phyloP scores from a whole-genome alignment of 2,329 filamentous ascomycete genomes.

The Teratosphaeriaceae sp. region DNA sequence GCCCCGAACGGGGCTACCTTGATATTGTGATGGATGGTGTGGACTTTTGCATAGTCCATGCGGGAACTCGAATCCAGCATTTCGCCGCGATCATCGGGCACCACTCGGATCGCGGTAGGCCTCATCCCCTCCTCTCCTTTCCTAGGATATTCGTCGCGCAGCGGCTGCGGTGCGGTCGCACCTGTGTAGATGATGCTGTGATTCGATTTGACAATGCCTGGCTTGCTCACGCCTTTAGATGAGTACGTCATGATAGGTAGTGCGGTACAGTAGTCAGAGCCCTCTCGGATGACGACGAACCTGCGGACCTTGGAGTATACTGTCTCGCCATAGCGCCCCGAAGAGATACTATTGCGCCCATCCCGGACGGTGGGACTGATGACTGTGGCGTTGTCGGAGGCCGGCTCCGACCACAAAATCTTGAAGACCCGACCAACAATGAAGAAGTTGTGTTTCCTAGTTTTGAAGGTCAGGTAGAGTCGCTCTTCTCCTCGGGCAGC shows the following conservation, averaged over 20 bases:
- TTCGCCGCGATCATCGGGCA: slow-evolving; percentile 4
- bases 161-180: slow-evolving; percentile 1
- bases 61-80: slow-evolving; percentile 12
- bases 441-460: slow-evolving; percentile 11
- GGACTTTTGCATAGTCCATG: slow-evolving; percentile 11
- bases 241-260: slow-evolving; percentile 22
- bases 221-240: slow-evolving; percentile 13
- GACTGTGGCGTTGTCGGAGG: slow-evolving; percentile 4
- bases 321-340: slow-evolving; percentile 7
- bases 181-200: slow-evolving; percentile 21
- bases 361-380: slow-evolving; percentile 1
- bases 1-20: slow-evolving; percentile 16
- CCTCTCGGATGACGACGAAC: slow-evolving; percentile 21
- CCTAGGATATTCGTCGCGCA: background rate
- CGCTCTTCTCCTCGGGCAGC: background rate
- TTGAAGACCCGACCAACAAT: slow-evolving; percentile 14
- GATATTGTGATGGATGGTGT: slow-evolving; percentile 20
- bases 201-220: slow-evolving; percentile 12
- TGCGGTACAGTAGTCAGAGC: slow-evolving; percentile 11
- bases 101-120: slow-evolving; percentile 12
- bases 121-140: slow-evolving; percentile 5
- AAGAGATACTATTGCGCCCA: background rate
- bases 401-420: slow-evolving; percentile 17
- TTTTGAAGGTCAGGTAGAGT: slow-evolving; percentile 2
- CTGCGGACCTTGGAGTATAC: slow-evolving; percentile 19